Base-by-base conservation (phyloP, 2,329 filamentous ascomycete species). In the Tolypocladium tropicale region DNA sequence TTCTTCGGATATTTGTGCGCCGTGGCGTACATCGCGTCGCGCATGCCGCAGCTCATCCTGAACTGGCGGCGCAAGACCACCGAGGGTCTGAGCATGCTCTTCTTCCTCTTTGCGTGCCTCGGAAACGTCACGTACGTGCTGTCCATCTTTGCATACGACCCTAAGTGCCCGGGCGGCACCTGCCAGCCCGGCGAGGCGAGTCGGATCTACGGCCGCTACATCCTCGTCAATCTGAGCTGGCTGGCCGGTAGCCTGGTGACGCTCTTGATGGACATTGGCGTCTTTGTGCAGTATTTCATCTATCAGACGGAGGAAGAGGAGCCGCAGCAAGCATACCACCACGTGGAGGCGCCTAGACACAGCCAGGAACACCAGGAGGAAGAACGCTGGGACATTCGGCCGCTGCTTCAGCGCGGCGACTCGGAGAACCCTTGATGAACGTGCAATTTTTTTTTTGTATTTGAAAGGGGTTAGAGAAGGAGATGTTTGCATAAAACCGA, bases 91-190 rank as follows among this genome's bases (percentile, higher is more conserved):
- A 93, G 89, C 61, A 85, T 96, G 74, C 80, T 97, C 12, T 99
- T 97, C 74, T 97, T 97, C 75, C 77, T 97, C 25, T 97, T 99
- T 69, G 94, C 94, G 5, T 97, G 93, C 68, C 83, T 97, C 6
- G 94, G 94, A 2, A 99, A 99, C 69, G 71, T 96, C 61, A 96
- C 92, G 0, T 97, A 95, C 66, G 92, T 96, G 21, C 76, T 96
- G 39, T 92, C 87, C 39, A 97, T 99, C 63, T 80, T 97, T 60
- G 92, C 91, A 1, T 97, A 91, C 66, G 89, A 92, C 57, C 90
- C 92, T 0, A 75, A 80, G 33, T 95, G 90, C 60, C 69, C 67
- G 33, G 67, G 67, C 30, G 63, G 73, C 61, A 57, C 69, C 16
- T 96, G 92, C 72, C 70, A 69, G 30, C 73, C 78, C 0, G 88